Percentiles rank a stretch among this genome's conserved stretches.
Conservation (phyloP, 805 yeast genomes). For the Candida parachauliodes region DNA sequence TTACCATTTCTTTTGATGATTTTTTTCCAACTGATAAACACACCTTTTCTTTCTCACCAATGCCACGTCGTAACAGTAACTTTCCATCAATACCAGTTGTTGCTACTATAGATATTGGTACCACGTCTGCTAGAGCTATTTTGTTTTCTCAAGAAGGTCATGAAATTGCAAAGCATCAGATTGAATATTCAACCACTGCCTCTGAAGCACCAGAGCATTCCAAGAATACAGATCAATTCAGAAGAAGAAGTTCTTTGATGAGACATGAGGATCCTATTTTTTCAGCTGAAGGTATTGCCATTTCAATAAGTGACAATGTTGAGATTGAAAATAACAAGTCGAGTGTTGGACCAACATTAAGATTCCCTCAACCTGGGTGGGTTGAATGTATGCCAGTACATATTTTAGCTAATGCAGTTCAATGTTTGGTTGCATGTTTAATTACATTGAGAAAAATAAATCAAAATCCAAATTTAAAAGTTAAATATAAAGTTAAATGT, state of each 20-base stretch:
- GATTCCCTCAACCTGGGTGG: constrained; percentile 86
- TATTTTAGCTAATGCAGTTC: constrained; percentile 73
- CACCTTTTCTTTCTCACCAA: constrained; percentile 10
- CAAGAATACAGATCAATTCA: constrained; percentile 41
- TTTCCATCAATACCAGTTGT: constrained; percentile 43
- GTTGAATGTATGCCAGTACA: constrained; percentile 89
- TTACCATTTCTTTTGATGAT: neutral
- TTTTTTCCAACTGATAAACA: neutral
- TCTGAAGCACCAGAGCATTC: constrained; percentile 46
- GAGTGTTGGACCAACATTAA: constrained; percentile 61
- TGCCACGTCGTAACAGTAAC: constrained; percentile 42
- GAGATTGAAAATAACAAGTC: constrained; percentile 59
- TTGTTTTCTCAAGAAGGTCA: constrained; percentile 68
- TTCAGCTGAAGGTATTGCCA: constrained; percentile 72
- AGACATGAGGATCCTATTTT: constrained; percentile 57
- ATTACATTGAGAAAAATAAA: constrained; percentile 55
- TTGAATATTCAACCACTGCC: constrained; percentile 80
- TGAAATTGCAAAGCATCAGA: constrained; percentile 85
- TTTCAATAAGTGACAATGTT: constrained; percentile 53
- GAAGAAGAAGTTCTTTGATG: constrained; percentile 39
- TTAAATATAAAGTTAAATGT: constrained; percentile 61
- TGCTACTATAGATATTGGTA: constrained; percentile 84
- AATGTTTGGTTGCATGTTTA: constrained; percentile 70
- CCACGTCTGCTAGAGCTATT: constrained; percentile 88
- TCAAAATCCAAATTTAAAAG: constrained; percentile 44